phyloP scores from a whole-genome alignment of 345 rosid genomes.

The Moringa oleifera region DNA sequence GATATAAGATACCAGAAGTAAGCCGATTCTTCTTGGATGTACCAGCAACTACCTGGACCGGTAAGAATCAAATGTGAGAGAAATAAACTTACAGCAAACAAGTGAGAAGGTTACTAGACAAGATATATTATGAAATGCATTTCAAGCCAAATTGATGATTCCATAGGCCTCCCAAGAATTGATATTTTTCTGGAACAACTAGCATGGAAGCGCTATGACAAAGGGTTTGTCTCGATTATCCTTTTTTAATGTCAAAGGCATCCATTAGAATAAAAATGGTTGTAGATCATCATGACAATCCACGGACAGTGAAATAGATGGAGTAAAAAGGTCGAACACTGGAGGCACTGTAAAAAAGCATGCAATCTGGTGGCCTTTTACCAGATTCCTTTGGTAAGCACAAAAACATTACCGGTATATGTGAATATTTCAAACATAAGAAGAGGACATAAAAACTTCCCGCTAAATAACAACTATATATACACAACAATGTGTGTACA shows the following conservation, averaged over 20 bases:
- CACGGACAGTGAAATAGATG: neutral
- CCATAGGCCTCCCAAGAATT: neutral
- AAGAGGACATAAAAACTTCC: neutral
- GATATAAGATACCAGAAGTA: constrained; percentile 55
- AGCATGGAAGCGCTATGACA: neutral
- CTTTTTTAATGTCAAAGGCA: neutral
- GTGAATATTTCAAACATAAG: no score
- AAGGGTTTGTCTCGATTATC: neutral
- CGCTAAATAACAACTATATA: neutral
- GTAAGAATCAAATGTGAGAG: neutral
- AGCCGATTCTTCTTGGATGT: constrained; percentile 64
- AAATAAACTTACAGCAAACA: no score
- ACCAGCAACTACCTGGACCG: constrained; percentile 45
- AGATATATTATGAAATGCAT: no score
- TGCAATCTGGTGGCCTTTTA: neutral
- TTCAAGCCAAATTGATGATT: no score
- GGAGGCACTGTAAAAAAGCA: neutral
- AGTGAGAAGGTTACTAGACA: no score
- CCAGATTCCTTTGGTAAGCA: neutral
- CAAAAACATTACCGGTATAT: neutral
- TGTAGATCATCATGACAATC: neutral
- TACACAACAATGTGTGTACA: no score
- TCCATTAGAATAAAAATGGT: neutral
- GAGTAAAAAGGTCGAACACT: neutral
- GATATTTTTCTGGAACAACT: neutral